A percentile compares a stretch with the other conserved stretches of the same genome.
These are phyloP conservation scores for Dillenia turbinata DNA, from an alignment of 164 flowering plant genomes.

Conservation along the genomic window DNA sequence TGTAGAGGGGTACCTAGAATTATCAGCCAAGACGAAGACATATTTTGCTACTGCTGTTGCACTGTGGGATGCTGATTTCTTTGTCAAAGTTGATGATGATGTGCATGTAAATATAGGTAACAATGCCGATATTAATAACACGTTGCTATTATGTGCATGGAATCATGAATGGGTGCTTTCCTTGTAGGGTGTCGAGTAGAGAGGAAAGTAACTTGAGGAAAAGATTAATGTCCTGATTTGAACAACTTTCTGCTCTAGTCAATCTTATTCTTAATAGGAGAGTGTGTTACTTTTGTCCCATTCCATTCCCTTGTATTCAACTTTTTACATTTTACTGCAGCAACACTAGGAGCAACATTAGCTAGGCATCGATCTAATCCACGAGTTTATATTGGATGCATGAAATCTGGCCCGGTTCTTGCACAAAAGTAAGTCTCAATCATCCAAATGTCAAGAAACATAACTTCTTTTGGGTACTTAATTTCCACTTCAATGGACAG, in stretches of 20 bases:
- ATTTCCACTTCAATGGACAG: constrained; percentile 28
- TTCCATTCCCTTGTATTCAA: not conserved
- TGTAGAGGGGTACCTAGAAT: constrained; percentile 92
- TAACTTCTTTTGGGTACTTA: constrained; percentile 4
- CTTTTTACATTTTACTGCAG: constrained; percentile 38
- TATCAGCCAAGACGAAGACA: constrained; percentile 80
- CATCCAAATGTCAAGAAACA: not conserved
- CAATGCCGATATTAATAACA: not conserved
- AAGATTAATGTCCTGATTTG: not conserved
- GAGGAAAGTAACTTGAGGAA: too few relatives aligned
- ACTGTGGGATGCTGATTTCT: constrained; percentile 93
- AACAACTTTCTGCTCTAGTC: not conserved
- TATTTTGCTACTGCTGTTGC: constrained; percentile 85
- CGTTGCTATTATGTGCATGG: too few relatives aligned
- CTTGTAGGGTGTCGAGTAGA: too few relatives aligned
- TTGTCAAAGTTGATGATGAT: constrained; percentile 90
- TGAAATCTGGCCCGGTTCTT: constrained; percentile 97
- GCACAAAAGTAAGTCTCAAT: constrained; percentile 68
- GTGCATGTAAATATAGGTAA: constrained; percentile 94
- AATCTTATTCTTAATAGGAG: not conserved
- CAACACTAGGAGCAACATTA: constrained; percentile 76
- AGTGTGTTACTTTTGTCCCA: not conserved
- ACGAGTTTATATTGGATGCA: constrained; percentile 90
- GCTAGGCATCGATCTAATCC: constrained; percentile 68
- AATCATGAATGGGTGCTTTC: too few relatives aligned